These are phyloP conservation scores for Suillus decipiens DNA, from an alignment of 768 basidiomycete genomes.

Conservation along the genomic window DNA sequence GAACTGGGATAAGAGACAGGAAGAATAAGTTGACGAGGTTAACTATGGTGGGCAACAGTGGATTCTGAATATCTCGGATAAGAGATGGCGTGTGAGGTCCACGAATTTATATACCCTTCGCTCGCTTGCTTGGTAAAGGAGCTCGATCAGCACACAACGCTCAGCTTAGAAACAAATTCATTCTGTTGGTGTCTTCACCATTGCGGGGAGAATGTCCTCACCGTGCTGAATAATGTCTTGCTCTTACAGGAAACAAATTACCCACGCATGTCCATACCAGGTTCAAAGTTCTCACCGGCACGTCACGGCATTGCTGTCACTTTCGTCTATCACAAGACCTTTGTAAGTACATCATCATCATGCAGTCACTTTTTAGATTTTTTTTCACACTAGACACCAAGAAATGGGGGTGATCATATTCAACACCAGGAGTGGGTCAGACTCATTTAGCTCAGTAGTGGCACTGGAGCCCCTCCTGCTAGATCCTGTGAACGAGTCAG, in stretches of 20 bases:
- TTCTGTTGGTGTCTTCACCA: slow-evolving; percentile 5
- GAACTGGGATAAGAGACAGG: slow-evolving; percentile 4
- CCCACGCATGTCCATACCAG: neutral
- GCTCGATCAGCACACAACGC: neutral
- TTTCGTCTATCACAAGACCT: neutral
- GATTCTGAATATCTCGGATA: neutral
- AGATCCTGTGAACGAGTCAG: neutral
- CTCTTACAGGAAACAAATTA: slow-evolving; percentile 1
- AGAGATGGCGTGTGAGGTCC: neutral
- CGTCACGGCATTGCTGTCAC: neutral
- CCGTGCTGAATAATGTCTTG: slow-evolving; percentile 14
- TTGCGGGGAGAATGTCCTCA: slow-evolving; percentile 18
- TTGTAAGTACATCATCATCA: neutral
- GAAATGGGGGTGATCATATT: neutral
- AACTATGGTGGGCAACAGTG: slow-evolving; percentile 1
- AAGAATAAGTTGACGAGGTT: slow-evolving; percentile 3
- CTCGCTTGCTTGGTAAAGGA: slow-evolving; percentile 4
- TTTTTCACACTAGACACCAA: neutral
- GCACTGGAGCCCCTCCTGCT: neutral
- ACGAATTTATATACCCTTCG: slow-evolving; percentile 11
- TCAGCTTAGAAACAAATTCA: slow-evolving; percentile 11
- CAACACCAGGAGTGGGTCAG: neutral
- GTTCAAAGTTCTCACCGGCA: neutral
- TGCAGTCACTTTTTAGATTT: neutral
- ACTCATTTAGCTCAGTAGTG: neutral